Percentiles rank a stretch among this genome's conserved stretches.
phyloP scores from a whole-genome alignment of 345 rosid species.

The Populus tremula region DNA sequence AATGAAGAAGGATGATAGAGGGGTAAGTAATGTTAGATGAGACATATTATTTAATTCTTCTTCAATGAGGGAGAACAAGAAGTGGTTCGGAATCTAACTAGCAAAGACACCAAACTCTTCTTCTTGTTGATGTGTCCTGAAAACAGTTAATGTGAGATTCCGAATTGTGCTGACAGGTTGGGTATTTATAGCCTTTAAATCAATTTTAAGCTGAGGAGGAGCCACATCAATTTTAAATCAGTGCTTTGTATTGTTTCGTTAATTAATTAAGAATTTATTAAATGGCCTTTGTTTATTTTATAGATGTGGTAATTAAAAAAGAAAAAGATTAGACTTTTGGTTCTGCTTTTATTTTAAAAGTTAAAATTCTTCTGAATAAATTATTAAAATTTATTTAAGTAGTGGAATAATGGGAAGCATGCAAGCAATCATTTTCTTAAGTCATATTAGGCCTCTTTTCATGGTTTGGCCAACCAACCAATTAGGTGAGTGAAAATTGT shows the following conservation, averaged over 20 bases:
- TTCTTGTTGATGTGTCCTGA: slow-evolving; percentile 18
- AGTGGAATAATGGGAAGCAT: too few species aligned
- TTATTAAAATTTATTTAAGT: too few species aligned
- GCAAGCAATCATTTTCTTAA: too few species aligned
- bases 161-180: background rate
- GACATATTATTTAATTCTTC: slow-evolving; percentile 15
- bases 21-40: slow-evolving; percentile 24
- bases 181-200: slow-evolving; percentile 23
- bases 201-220: background rate
- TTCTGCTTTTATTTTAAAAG: too few species aligned
- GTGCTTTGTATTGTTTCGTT: background rate
- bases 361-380: too few species aligned
- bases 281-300: background rate
- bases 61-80: background rate
- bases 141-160: slow-evolving; percentile 1
- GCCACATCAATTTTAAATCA: background rate
- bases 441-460: too few species aligned
- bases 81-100: background rate
- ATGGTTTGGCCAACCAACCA: too few species aligned
- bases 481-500: too few species aligned
- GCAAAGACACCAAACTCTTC: background rate
- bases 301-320: too few species aligned
- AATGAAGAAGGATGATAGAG: slow-evolving; percentile 12
- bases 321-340: too few species aligned
- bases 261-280: background rate